Conservation (phyloP, 345 rosid species). For the Stellera chamaejasme region DNA sequence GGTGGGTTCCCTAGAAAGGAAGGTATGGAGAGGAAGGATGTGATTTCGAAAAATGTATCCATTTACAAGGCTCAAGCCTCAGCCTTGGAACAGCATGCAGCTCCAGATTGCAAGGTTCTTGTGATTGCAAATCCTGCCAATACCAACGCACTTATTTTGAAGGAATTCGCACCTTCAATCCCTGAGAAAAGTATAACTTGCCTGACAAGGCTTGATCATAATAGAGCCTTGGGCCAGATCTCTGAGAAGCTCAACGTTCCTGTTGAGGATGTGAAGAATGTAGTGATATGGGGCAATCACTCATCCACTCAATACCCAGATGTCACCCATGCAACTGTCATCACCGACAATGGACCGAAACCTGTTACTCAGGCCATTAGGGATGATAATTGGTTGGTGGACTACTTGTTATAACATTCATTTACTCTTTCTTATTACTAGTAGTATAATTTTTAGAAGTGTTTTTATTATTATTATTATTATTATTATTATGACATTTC, state of each 20-base stretch:
- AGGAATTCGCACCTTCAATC: constrained; percentile 79
- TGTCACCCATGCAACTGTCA: constrained; percentile 53
- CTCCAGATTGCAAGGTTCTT: constrained; percentile 70
- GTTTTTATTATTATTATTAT: no score
- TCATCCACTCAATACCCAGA: constrained; percentile 94
- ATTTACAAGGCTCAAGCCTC: constrained; percentile 86
- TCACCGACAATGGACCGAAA: constrained; percentile 30
- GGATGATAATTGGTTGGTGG: constrained; percentile 69
- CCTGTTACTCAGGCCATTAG: constrained; percentile 37
- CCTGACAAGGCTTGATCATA: constrained; percentile 77
- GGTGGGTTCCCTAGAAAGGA: constrained; percentile 62
- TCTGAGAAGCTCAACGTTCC: constrained; percentile 52
- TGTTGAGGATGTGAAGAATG: constrained; percentile 57
- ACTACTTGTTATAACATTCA: background rate
- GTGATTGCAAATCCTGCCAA: constrained; percentile 89
- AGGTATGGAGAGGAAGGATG: constrained; percentile 80
- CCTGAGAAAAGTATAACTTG: constrained; percentile 76
- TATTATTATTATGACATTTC: no score
- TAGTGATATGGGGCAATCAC: constrained; percentile 83
- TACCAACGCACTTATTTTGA: constrained; percentile 72
- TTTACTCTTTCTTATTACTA: background rate
- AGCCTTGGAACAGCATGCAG: constrained; percentile 65
- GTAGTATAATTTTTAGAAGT: background rate
- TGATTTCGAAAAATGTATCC: constrained; percentile 53
- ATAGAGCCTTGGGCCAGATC: constrained; percentile 66